Base-by-base conservation (phyloP, 805 yeast genomes). In the Kazachstania taianensis region DNA sequence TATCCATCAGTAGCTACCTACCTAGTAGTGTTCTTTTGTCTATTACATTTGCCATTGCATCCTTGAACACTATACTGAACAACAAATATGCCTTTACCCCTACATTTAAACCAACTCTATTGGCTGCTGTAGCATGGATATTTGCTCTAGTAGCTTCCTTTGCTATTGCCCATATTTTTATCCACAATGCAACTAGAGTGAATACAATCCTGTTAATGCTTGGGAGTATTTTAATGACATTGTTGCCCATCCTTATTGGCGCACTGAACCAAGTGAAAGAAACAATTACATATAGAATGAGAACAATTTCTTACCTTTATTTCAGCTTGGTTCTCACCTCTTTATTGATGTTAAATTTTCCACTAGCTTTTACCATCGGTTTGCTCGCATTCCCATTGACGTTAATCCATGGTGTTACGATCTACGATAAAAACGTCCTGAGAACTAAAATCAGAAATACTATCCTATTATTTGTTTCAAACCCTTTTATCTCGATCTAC, bases 1-100 rank as follows among this genome's bases (percentile, higher is more conserved):
- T 92, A 13, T 84, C 96, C 5, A 87, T 92, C 43, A 96, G 95
- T 4, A 84, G 94, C 14, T 92, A 89, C 54, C 63, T 92, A 35
- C 97, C 97, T 1, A 67, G 89, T 3, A 94, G 94, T 0, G 78
- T 80, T 32, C 62, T 82, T 5, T 59, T 81, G 4, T 81, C 92
- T 1, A 69, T 73, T 4, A 60, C 83, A 1, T 86, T 72, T 65
- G 75, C 83, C 0, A 41, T 86, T 13, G 74, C 84, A 47, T 72
- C 95, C 2, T 51, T 78, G 20, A 70, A 81, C 40, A 58, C 74
- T 9, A 50, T 73, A 16, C 50, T 80, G 30, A 72, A 73, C 40
- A 50, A 52, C 25, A 30, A 39, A 18, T 42, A 48, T 35, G 31
- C 40, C 3, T 20, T 35, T 7, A 20, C 44, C 1, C 43, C 49